Evolutionary conservation across 2,329 filamentous ascomycete genomes (phyloP).

Genomic region (Alternaria burnsii): DNA sequence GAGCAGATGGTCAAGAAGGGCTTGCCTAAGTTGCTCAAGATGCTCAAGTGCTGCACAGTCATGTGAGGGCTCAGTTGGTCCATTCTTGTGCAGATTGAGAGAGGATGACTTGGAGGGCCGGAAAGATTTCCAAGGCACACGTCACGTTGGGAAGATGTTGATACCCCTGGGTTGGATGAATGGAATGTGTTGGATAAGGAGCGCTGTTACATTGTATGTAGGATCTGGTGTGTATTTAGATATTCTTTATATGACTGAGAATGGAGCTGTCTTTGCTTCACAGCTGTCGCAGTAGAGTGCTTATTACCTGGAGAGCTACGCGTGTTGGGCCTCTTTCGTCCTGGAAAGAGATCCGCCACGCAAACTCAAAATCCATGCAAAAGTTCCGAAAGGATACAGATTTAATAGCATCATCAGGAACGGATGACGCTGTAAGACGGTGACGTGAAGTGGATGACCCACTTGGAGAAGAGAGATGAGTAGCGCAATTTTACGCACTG

Average conservation of each 20-base stretch:
- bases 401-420: not conserved
- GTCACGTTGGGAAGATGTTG: not conserved
- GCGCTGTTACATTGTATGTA: not conserved
- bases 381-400: not conserved
- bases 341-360: not conserved
- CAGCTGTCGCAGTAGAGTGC: not conserved
- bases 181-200: not conserved
- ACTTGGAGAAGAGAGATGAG: not conserved
- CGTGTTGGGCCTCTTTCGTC: not conserved
- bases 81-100: not conserved
- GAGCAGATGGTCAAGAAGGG: slow-evolving; percentile 69
- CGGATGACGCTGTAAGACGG: not conserved
- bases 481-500: not conserved
- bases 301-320: not conserved
- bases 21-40: slow-evolving; percentile 67
- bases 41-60: slow-evolving; percentile 75
- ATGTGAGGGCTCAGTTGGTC: slow-evolving; percentile 62
- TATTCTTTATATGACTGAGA: not conserved
- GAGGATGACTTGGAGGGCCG: not conserved
- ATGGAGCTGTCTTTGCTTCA: not conserved
- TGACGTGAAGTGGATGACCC: not conserved
- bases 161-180: not conserved
- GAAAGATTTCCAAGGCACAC: not conserved
- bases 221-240: not conserved
- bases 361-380: not conserved